These are phyloP conservation scores for Aspergillus ustus DNA, from an alignment of 2,329 filamentous ascomycete genomes.

Conservation along the genomic window DNA sequence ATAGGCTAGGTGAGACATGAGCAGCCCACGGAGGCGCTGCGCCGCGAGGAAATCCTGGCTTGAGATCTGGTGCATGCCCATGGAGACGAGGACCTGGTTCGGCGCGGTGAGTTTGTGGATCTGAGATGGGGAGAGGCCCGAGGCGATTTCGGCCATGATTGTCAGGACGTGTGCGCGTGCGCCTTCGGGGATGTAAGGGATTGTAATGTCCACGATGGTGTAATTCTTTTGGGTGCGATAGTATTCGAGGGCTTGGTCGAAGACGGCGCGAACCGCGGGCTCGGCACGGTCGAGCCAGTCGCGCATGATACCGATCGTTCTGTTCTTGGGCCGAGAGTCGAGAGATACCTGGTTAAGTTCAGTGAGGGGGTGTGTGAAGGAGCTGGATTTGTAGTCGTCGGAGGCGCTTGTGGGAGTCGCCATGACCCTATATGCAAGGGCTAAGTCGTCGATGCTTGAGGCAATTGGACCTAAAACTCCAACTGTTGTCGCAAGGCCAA, in stretches of 20 bases:
- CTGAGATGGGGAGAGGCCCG: constrained; percentile 54
- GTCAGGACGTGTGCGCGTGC: constrained; percentile 78
- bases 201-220: constrained; percentile 52
- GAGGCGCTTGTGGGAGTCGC: constrained; percentile 67
- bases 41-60: constrained; percentile 73
- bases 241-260: constrained; percentile 65
- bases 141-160: constrained; percentile 74
- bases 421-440: constrained; percentile 81
- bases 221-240: constrained; percentile 46
- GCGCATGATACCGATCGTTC: constrained; percentile 71
- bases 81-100: constrained; percentile 71
- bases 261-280: constrained; percentile 64
- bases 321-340: constrained; percentile 44
- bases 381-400: constrained; percentile 61
- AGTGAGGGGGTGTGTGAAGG: constrained; percentile 61
- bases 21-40: constrained; percentile 72
- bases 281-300: constrained; percentile 74
- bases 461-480: constrained; percentile 77
- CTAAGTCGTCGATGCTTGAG: constrained; percentile 75
- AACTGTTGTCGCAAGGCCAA: constrained; percentile 64
- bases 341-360: constrained; percentile 50
- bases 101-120: constrained; percentile 64
- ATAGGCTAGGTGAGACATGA: constrained; percentile 78
- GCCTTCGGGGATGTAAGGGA: constrained; percentile 67
- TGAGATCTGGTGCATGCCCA: constrained; percentile 65